Base-by-base conservation (phyloP, 139 green algal genomes). In the Picochlorum sp. region DNA sequence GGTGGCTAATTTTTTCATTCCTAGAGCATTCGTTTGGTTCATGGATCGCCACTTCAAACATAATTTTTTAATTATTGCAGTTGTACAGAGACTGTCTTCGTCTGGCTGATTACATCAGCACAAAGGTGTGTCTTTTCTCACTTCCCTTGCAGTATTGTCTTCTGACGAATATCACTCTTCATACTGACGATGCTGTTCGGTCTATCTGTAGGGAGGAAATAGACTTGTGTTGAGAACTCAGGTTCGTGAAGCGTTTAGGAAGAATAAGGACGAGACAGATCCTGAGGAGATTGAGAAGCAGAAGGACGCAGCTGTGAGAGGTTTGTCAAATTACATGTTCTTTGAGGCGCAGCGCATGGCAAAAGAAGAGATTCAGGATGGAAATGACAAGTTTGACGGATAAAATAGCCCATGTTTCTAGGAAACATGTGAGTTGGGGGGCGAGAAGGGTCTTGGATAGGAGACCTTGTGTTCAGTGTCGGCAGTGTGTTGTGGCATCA, bases 291-390 rank as follows among this genome's bases (percentile, higher is more conserved):
- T 85, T 52, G 72, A 78, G 50, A 59, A 81, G 38, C 69, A 81
- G 10, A 84, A 79, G 57, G 68, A 81, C 38, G 78, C 76, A 66
- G 78, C 47, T 69, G 73, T 68, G 13, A 23, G 78, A 23, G 80
- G 80, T 3, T 64, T 86, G n/a, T 76, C 60, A 47, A 86, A 86
- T 62, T 86, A 84, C 41, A 86, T 86, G 78, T 82, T 86, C 49
- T 57, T 74, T 65, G 80, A 86, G 34, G 80, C 80, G 1, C 71
- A 84, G 51, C 74, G 74, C 23, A 75, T 86, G 71, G 79, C 80
- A 30, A 83, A 86, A 73, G 71, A 73, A 54, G 65, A 72, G 26
- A 49, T 69, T 45, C 23, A 80, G 49, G 28, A 67, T 37, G 70
- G 62, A 23, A 62, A 79, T 41, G 74, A 81, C 55, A 77, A 80